Evolutionary conservation across 805 yeast genomes (phyloP).

Genomic region (Sungouiozyma ichnusensis): DNA sequence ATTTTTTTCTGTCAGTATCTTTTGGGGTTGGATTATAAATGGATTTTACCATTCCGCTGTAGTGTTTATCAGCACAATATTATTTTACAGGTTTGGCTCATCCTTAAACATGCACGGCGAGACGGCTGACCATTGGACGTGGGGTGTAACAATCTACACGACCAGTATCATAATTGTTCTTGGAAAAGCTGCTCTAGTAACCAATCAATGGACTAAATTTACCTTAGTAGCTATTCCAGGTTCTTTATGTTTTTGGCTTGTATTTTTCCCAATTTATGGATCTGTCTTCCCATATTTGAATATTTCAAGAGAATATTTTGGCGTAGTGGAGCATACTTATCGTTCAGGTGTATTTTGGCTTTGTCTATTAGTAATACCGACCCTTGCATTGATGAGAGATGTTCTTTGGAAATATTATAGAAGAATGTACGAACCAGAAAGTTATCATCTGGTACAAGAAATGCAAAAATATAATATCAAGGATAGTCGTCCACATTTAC

Average conservation of each 20-base stretch:
- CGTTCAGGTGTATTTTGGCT: constrained; percentile 80
- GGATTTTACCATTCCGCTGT: constrained; percentile 92
- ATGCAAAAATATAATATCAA: constrained; percentile 91
- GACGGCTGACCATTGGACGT: constrained; percentile 80
- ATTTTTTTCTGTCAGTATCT: constrained; percentile 81
- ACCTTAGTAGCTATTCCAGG: constrained; percentile 93
- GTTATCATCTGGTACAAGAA: constrained; percentile 92
- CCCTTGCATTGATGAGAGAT: constrained; percentile 74
- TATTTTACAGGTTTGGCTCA: constrained; percentile 60
- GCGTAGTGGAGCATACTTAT: constrained; percentile 66
- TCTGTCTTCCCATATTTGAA: constrained; percentile 71
- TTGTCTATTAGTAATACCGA: constrained; percentile 61
- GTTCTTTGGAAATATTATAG: constrained; percentile 89
- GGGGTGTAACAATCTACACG: constrained; percentile 88
- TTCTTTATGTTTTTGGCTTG: constrained; percentile 73
- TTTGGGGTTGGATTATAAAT: constrained; percentile 95
- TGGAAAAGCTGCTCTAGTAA: constrained; percentile 89
- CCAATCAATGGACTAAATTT: constrained; percentile 91
- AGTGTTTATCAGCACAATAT: constrained; percentile 60
- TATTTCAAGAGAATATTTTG: constrained; percentile 77
- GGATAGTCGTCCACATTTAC: constrained; percentile 92
- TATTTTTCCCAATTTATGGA: constrained; percentile 80
- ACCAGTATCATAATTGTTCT: constrained; percentile 79
- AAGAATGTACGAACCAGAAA: constrained; percentile 83
- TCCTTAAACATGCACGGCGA: constrained; percentile 52